A percentile compares a stretch with the other conserved stretches of the same genome.
phyloP scores from a whole-genome alignment of 2,329 filamentous ascomycete genomes.

The Paramyrothecium sp. region DNA sequence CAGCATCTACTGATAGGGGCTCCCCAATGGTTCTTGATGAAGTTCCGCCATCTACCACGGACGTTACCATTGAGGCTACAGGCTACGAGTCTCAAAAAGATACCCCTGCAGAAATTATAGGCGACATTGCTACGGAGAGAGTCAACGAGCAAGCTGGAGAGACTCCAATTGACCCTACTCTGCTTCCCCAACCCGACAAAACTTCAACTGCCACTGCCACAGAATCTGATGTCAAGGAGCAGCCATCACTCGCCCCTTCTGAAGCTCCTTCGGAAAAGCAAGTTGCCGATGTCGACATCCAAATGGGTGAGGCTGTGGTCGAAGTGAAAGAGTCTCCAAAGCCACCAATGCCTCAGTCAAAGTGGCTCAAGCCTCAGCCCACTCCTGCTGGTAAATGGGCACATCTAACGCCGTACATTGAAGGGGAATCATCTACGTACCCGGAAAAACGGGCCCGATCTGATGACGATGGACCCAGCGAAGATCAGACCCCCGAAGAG shows the following conservation, averaged over 20 bases:
- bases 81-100: too few species aligned
- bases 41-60: neutral
- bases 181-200: too few species aligned
- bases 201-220: neutral
- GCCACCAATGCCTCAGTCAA: neutral
- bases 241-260: too few species aligned
- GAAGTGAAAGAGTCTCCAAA: neutral
- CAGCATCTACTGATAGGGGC: neutral
- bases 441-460: constrained; percentile 33
- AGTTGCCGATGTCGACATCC: neutral
- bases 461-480: constrained; percentile 27
- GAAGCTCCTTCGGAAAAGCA: neutral
- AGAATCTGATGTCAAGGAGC: neutral
- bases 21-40: neutral
- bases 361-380: constrained; percentile 23
- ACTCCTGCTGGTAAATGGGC: constrained; percentile 31
- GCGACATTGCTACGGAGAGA: neutral
- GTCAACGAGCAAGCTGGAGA: neutral
- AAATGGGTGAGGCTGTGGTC: neutral
- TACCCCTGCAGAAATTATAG: neutral
- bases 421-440: constrained; percentile 35
- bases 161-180: too few species aligned
- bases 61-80: neutral
- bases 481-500: constrained; percentile 29
- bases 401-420: constrained; percentile 38